Evolutionary conservation across 108 stramenopile species (phyloP), one percentile per base, ranked within the genome.

Genomic region (Pseudonitzschia pungens): DNA sequence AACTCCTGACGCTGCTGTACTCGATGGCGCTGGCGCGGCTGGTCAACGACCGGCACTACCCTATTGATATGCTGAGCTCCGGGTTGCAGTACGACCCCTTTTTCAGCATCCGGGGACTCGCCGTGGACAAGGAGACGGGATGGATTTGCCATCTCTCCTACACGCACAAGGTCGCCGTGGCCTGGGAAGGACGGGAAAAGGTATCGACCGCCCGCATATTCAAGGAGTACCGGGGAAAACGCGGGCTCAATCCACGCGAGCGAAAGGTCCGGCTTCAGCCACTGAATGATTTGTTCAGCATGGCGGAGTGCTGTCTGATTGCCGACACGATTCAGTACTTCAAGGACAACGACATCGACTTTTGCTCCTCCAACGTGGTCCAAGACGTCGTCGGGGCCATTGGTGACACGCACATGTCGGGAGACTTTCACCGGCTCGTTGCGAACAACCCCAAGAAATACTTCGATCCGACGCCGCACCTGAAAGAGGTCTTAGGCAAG

Each of bases 231-330:
- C 86, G 87, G 31, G 94, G 94, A 41, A 89, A 88, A 64, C 86
- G 89, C 20, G 85, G 86, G 16, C 76, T 96, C 28, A 83, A 76
- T 5, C 93, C 94, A 16, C 59, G 79, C 16, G 90, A 91, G 58
- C 84, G 90, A 0, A 82, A 81, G 64, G 77, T 80, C 12, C 82
- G 93, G 15, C 81, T 97, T 20, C 91, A 92, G 81, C 96, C 97
- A 0, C 74, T 99, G 52, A 97, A 97, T 79, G 98, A 99, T 74
- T 72, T 97, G 31, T 99, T 98, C 69, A 77, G 77, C 71, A 95
- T 99, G 92, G 94, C 97, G 0, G 97, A 98, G 79, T 97, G 96
- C 69, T 97, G 97, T 62, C 77, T 99, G 24, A 92, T 99, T 71
- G 97, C 98, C 11, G 97, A 99, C 72, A 93, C 92, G 12, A 86